Evolutionary conservation across 345 rosid species (phyloP).

Genomic region (Moricandia arvensis): DNA sequence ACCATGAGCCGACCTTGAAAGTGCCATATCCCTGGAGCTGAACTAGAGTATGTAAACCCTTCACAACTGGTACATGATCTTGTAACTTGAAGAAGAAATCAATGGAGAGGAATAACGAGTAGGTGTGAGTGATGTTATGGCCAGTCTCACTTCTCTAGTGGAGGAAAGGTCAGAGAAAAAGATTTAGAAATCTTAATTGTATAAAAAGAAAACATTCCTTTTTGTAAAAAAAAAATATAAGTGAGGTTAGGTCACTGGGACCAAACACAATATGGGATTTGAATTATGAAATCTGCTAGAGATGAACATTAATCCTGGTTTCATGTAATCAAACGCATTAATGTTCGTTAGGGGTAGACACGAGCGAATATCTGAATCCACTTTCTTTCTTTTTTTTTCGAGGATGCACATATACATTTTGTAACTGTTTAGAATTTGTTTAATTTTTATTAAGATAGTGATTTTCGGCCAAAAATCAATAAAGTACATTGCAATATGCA

Average conservation of each 20-base stretch:
- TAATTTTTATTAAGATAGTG: background rate
- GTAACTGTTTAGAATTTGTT: background rate
- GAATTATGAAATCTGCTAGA: background rate
- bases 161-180: constrained; percentile 9
- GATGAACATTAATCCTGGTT: constrained; percentile 1
- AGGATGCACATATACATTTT: background rate
- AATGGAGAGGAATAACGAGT: constrained; percentile 21
- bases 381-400: background rate
- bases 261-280: constrained; percentile 17
- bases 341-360: background rate
- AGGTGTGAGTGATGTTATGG: constrained; percentile 27
- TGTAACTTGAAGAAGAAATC: constrained; percentile 43
- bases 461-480: background rate
- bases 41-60: constrained; percentile 56
- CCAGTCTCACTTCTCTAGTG: constrained; percentile 23
- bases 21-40: background rate
- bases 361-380: background rate
- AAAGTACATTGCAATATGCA: background rate
- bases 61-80: constrained; percentile 74
- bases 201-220: constrained; percentile 32
- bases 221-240: constrained; percentile 21
- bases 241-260: constrained; percentile 20
- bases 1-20: too few relatives aligned
- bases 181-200: constrained; percentile 20
- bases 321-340: constrained; percentile 1